These are phyloP conservation scores for Hypoxylon sp. DNA, from an alignment of 2,329 filamentous ascomycete species.

Conservation along the genomic window DNA sequence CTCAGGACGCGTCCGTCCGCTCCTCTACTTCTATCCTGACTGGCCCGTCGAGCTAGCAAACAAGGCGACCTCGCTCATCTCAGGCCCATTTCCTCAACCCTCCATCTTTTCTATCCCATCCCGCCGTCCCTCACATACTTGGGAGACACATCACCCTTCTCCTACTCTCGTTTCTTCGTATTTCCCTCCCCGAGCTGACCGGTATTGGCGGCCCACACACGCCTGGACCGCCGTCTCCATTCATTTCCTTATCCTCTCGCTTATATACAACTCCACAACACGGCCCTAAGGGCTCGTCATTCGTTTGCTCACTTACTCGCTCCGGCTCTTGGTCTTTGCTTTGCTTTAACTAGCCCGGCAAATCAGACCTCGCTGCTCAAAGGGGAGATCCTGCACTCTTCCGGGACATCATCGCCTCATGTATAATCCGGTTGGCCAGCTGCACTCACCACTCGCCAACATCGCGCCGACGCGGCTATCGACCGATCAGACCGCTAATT, in stretches of 20 bases:
- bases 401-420: constrained; percentile 30
- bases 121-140: constrained; percentile 21
- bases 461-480: constrained; percentile 27
- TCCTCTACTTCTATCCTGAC: constrained; percentile 34
- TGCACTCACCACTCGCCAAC: constrained; percentile 33
- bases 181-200: constrained; percentile 17
- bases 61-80: constrained; percentile 22
- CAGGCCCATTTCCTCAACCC: constrained; percentile 32
- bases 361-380: constrained; percentile 11
- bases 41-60: constrained; percentile 34
- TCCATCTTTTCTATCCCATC: constrained; percentile 26
- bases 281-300: constrained; percentile 25
- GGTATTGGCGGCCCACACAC: constrained; percentile 25
- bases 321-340: constrained; percentile 20
- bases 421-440: constrained; percentile 31
- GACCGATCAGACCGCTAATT: constrained; percentile 30
- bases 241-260: constrained; percentile 30
- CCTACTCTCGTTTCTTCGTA: constrained; percentile 13
- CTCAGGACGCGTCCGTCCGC: constrained; percentile 34
- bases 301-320: constrained; percentile 33
- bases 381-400: constrained; percentile 25
- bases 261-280: constrained; percentile 28
- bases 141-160: constrained; percentile 23
- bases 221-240: constrained; percentile 20
- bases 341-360: constrained; percentile 34